These are phyloP conservation scores for Penicillium angulare DNA, from an alignment of 495 filamentous ascomycete species.

Conservation along the genomic window DNA sequence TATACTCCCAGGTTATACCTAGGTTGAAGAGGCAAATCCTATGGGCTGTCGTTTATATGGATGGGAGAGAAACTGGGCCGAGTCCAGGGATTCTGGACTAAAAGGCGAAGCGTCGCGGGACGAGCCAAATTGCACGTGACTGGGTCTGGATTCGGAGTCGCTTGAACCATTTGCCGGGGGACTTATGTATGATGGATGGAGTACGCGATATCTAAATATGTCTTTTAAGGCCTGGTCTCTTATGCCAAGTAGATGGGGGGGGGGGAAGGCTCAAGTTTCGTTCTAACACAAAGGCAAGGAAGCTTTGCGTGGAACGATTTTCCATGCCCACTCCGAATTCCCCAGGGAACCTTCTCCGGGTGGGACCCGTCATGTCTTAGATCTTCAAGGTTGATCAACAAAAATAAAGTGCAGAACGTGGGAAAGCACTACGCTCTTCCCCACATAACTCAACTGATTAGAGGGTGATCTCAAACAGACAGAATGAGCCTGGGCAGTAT, in stretches of 20 bases:
- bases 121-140: constrained; percentile 22
- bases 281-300: too few relatives aligned
- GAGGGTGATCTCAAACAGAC: too few relatives aligned
- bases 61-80: neutral
- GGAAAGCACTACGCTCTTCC: neutral
- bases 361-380: constrained; percentile 12
- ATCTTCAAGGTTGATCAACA: constrained; percentile 7
- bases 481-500: too few relatives aligned
- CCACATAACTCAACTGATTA: neutral
- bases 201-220: too few relatives aligned
- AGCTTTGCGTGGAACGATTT: too few relatives aligned
- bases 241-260: too few relatives aligned
- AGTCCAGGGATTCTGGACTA: neutral
- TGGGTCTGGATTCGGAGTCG: constrained; percentile 21
- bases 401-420: constrained; percentile 7
- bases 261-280: too few relatives aligned
- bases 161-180: neutral
- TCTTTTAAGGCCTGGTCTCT: too few relatives aligned
- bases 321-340: neutral
- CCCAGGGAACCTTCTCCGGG: neutral
- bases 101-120: constrained; percentile 14
- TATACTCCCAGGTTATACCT: too few relatives aligned
- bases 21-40: too few relatives aligned
- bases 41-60: neutral
- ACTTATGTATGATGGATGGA: neutral